Evolutionary conservation across 345 rosid genomes (phyloP).

Genomic region (Psidium friedrichsthalianum): DNA sequence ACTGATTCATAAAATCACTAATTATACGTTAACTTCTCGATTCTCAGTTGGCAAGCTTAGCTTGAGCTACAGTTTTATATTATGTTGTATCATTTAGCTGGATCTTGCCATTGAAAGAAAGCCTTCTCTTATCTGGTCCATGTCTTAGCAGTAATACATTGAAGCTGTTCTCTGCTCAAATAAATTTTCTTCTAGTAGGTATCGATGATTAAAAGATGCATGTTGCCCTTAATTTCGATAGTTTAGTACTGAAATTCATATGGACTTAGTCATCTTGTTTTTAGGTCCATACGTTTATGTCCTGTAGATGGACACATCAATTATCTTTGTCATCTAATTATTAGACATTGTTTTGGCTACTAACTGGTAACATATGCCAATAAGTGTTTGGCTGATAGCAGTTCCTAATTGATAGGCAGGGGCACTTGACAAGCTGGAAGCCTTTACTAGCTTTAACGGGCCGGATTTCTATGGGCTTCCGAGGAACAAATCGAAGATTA

Average conservation of each 20-base stretch:
- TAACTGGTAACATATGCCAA: neutral
- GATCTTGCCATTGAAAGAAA: neutral
- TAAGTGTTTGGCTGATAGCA: neutral
- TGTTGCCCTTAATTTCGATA: neutral
- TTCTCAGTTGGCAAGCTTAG: neutral
- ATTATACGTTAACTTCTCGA: neutral
- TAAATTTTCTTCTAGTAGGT: neutral
- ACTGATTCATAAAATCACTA: neutral
- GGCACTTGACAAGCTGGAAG: slow-evolving; percentile 85
- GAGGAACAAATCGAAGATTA: slow-evolving; percentile 67
- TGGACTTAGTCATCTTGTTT: neutral
- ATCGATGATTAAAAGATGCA: neutral
- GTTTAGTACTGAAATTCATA: neutral
- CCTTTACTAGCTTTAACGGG: slow-evolving; percentile 91
- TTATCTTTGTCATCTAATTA: neutral
- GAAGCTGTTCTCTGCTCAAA: neutral
- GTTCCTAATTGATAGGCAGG: slow-evolving; percentile 48
- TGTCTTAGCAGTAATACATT: neutral
- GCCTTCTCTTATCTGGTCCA: neutral
- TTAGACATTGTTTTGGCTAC: neutral
- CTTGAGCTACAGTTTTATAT: neutral
- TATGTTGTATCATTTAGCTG: neutral
- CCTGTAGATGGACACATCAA: neutral
- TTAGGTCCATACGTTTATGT: neutral
- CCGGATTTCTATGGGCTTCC: slow-evolving; percentile 94